A percentile compares a stretch with the other conserved stretches of the same genome.
Conservation (phyloP, 2,329 filamentous ascomycete species). For the Penicillium sp. region DNA sequence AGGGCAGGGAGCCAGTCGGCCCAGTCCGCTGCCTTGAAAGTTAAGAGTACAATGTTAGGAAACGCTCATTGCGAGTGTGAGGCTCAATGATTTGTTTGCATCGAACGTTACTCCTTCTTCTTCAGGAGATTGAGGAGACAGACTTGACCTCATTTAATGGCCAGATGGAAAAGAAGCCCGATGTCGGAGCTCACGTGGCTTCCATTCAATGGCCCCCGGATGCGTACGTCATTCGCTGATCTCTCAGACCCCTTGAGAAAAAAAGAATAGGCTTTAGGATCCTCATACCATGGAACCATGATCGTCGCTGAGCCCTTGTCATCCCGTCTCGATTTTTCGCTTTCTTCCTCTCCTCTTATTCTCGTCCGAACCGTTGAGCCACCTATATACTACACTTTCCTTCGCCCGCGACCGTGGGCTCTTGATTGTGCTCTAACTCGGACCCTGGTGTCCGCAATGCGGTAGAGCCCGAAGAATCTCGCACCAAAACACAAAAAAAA, state of each 20-base stretch:
- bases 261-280: slow-evolving; percentile 8
- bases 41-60: too few relatives aligned
- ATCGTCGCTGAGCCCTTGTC: slow-evolving; percentile 15
- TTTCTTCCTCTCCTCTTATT: background rate
- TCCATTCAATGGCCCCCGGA: background rate
- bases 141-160: background rate
- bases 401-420: slow-evolving; percentile 4
- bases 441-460: slow-evolving; percentile 20
- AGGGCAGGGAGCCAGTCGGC: too few relatives aligned
- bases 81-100: background rate
- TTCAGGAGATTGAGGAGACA: too few relatives aligned
- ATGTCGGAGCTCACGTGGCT: background rate
- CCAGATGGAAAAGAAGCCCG: background rate
- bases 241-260: slow-evolving; percentile 10
- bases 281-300: slow-evolving; percentile 22
- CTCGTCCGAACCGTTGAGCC: background rate
- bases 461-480: slow-evolving; percentile 9
- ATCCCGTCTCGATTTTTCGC: slow-evolving; percentile 12
- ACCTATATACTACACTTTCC: slow-evolving; percentile 4
- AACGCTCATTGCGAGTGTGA: too few relatives aligned
- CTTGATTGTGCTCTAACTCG: slow-evolving; percentile 10
- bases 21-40: too few relatives aligned
- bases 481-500: slow-evolving; percentile 9
- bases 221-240: slow-evolving; percentile 15
- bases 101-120: background rate